Base-by-base conservation (phyloP, 2,329 filamentous ascomycete species). In the Fusarium continuum region DNA sequence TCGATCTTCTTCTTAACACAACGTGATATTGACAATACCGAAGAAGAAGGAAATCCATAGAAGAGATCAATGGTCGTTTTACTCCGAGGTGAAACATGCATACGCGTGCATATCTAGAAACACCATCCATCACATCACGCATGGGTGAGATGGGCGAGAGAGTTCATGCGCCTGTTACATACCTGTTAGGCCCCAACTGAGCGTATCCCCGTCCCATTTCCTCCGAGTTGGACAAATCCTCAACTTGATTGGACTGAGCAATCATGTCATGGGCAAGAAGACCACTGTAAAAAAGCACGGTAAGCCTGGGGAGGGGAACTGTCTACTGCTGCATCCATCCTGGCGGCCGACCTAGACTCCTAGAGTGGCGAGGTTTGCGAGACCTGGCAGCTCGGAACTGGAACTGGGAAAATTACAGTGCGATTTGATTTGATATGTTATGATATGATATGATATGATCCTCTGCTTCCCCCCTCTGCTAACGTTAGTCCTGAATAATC, bases 381-480 rank as follows among this genome's bases (percentile, higher is more conserved):
- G 16, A n/a, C n/a, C n/a, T n/a, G 16, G 26, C 26, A 9, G 13
- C 7, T 26, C 29, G 23, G 20, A 28, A 23, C 25, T n/a, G n/a
- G n/a, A n/a, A n/a, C n/a, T n/a, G n/a, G n/a, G n/a, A n/a, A n/a
- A n/a, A n/a, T n/a, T n/a, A n/a, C n/a, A n/a, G n/a, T n/a, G n/a
- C n/a, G n/a, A n/a, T n/a, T n/a, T n/a, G n/a, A n/a, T n/a, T n/a
- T n/a, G n/a, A n/a, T n/a, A n/a, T n/a, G n/a, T n/a, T n/a, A n/a
- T n/a, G n/a, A 35, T 23, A 50, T 38, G 36, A 38, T 51, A n/a
- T 50, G 55, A 50, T 49, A 13, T 44, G 36, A 44, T 29, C 4
- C 8, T 19, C 8, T 25, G 3, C 8, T 10, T 45, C n/a, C 16
- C 25, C 9, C 16, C 11, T 14, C n/a, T 22, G 19, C n/a, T n/a